These are phyloP conservation scores for Agaricus blazei DNA, from an alignment of 768 basidiomycete genomes.

Conservation along the genomic window DNA sequence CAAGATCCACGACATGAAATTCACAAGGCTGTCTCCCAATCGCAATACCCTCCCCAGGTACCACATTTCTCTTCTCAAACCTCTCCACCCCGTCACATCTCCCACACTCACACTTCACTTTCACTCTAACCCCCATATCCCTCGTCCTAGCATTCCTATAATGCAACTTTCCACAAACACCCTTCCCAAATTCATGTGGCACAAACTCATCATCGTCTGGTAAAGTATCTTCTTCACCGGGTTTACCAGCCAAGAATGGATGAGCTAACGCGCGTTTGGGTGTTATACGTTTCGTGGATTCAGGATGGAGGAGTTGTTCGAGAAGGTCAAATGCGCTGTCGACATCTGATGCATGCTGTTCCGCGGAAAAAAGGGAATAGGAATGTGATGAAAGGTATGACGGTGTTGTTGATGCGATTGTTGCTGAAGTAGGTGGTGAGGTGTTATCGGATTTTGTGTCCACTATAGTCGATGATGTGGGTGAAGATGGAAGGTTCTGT, in stretches of 20 bases:
- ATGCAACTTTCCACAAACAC: conserved; percentile 62
- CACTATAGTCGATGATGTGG: conserved; percentile 16
- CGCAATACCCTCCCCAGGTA: conserved; percentile 48
- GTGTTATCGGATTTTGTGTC: conserved; percentile 11
- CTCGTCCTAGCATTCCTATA: conserved; percentile 53
- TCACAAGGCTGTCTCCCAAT: conserved; percentile 60
- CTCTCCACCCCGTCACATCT: conserved; percentile 18
- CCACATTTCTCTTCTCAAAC: conserved; percentile 26
- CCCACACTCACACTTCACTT: conserved; percentile 22
- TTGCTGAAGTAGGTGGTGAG: conserved; percentile 8
- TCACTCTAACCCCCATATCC: conserved; percentile 45
- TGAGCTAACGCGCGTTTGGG: conserved; percentile 76
- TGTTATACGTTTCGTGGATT: conserved; percentile 72
- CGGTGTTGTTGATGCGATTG: background rate
- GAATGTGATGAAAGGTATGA: background rate
- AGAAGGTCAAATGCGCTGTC: conserved; percentile 72
- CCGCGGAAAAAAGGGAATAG: conserved; percentile 9
- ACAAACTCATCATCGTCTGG: conserved; percentile 59
- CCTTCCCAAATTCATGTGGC: conserved; percentile 65
- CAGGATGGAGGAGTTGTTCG: conserved; percentile 67
- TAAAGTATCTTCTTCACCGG: conserved; percentile 21
- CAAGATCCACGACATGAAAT: conserved; percentile 40
- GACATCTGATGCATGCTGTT: conserved; percentile 49
- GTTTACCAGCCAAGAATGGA: conserved; percentile 57
- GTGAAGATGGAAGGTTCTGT: conserved; percentile 27